phyloP scores from a whole-genome alignment of 163 green algal genomes.

The Coccomyxa subellipsoidea region DNA sequence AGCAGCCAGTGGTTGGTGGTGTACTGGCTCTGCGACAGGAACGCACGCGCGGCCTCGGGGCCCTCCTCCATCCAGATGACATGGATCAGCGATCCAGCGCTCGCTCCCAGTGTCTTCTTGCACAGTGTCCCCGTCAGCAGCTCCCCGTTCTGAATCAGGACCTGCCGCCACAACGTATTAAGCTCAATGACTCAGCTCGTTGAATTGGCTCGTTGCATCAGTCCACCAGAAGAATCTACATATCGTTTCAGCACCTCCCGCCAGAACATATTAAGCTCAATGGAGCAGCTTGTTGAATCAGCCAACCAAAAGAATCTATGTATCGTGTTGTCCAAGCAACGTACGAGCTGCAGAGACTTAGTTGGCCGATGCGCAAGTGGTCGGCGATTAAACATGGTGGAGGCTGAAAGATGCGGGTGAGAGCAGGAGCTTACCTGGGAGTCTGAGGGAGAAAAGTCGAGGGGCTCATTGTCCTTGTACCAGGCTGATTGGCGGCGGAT shows the following conservation, averaged over 20 bases:
- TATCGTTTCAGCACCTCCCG: too few species aligned
- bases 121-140: conserved; percentile 90
- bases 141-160: conserved; percentile 83
- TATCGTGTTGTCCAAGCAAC: too few species aligned
- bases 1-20: conserved; percentile 93
- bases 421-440: conserved; percentile 59
- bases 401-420: not conserved
- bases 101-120: conserved; percentile 94
- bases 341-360: too few species aligned
- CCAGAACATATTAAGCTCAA: too few species aligned
- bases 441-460: conserved; percentile 84
- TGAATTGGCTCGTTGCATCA: too few species aligned
- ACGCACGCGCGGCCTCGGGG: conserved; percentile 67
- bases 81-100: conserved; percentile 86
- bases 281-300: too few species aligned
- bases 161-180: conserved; percentile 39
- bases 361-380: too few species aligned
- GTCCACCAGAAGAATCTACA: too few species aligned
- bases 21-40: conserved; percentile 89
- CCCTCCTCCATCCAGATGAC: conserved; percentile 91
- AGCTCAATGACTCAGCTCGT: too few species aligned
- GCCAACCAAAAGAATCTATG: too few species aligned
- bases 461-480: conserved; percentile 80
- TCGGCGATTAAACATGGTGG: too few species aligned
- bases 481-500: conserved; percentile 77